Base-by-base conservation (phyloP, 805 yeast genomes). In the Nakazawaea populi region DNA sequence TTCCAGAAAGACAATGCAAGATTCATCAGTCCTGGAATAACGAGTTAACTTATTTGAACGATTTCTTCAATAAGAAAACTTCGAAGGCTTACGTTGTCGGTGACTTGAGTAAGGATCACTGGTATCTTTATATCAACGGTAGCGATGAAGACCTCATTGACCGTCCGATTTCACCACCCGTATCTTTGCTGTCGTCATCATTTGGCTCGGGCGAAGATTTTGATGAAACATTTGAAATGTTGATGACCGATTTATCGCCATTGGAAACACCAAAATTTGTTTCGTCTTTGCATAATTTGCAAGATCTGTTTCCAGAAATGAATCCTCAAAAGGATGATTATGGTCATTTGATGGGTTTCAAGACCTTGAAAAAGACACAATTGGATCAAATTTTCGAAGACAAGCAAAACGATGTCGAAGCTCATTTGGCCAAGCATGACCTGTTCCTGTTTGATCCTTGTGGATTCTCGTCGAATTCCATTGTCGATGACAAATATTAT, bases 381-480 rank as follows among this genome's bases (percentile, higher is more conserved):
- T 75, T 92, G 56, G 86, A 87, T 66, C 66, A 74, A 42, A 64
- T 92, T 28, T 87, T 73, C 52, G 58, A 41, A 7, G 47, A 28
- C 31, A 41, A 44, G 34, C 34, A 18, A 6, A 18, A 38, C 12
- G 46, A 79, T 60, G 66, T 70, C 34, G 14, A 60, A 61, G 31
- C 47, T 55, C 35, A 53, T 49, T 66, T 69, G 29, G 58, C 70
- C 9, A 65, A 80, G 50, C 89, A 85, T 60, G 98, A 92, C 69
- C 87, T 96, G 7, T 92, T 89, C 68, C 84, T 94, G 31, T 92
- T 92, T 66, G 73, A 87, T 4, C 99, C 99, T 1, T 92, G 98
- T 66, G 99, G 99, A 6, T 92, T 82, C 62, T 89, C 97, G 2
- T 88, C 97, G 43, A 92, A 92, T 66, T 84, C 95, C 18, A 73